Conservation (phyloP, 768 basidiomycete species). For the Sutorius australiensis region DNA sequence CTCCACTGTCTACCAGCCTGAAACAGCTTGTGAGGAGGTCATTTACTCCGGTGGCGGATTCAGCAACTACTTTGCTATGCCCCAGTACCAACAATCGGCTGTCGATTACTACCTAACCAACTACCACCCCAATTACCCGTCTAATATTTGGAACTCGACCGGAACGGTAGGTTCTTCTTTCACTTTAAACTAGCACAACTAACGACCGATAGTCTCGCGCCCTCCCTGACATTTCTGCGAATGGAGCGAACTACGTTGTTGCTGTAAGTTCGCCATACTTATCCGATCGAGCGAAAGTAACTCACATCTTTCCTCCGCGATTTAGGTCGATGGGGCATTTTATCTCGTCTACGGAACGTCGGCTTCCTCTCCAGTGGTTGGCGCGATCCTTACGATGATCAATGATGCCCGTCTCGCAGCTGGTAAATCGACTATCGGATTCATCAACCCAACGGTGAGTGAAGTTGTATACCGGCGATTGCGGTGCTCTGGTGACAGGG, state of each 20-base stretch:
- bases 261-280: conserved; percentile 5
- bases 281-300: not conserved
- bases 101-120: conserved; percentile 32
- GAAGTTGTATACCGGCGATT: conserved; percentile 19
- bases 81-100: conserved; percentile 36
- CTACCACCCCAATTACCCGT: conserved; percentile 27
- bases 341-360: conserved; percentile 30
- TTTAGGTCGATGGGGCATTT: conserved; percentile 37
- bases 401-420: conserved; percentile 36
- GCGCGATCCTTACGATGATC: conserved; percentile 33
- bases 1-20: conserved; percentile 25
- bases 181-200: conserved; percentile 25
- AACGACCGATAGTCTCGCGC: conserved; percentile 35
- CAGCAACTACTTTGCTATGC: conserved; percentile 41
- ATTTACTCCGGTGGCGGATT: conserved; percentile 16
- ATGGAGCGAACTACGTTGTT: conserved; percentile 33
- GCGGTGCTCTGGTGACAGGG: not conserved
- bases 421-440: conserved; percentile 33
- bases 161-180: conserved; percentile 10
- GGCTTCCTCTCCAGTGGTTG: conserved; percentile 30
- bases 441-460: conserved; percentile 46
- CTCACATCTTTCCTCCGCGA: not conserved
- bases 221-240: conserved; percentile 37
- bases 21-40: conserved; percentile 28
- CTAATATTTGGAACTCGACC: conserved; percentile 26